These are phyloP conservation scores for Quercus tomentella DNA, from an alignment of 331 rosid species.

Conservation along the genomic window DNA sequence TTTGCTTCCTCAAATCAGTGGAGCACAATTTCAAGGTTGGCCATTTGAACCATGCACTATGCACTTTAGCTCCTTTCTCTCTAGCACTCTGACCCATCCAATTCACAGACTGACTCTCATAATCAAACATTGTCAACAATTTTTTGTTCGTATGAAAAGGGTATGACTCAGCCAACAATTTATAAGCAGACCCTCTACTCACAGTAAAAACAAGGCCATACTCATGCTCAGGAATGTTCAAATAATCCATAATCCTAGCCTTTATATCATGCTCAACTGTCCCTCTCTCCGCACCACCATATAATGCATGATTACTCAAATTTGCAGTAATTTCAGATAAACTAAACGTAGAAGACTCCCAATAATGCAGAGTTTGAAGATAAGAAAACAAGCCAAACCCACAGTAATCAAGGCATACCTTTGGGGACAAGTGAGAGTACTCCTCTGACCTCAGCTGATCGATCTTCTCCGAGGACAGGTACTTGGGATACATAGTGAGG, in stretches of 20 bases:
- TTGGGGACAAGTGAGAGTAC: slow-evolving; percentile 70
- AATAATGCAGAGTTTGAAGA: slow-evolving; percentile 81
- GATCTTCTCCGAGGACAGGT: slow-evolving; percentile 69
- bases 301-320: slow-evolving; percentile 91
- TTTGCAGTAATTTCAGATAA: slow-evolving; percentile 97
- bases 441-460: slow-evolving; percentile 83
- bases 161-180: slow-evolving; percentile 80
- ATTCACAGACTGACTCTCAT: slow-evolving; percentile 88
- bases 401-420: slow-evolving; percentile 99
- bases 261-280: slow-evolving; percentile 84
- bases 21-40: slow-evolving; percentile 91
- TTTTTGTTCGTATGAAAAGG: slow-evolving; percentile 89
- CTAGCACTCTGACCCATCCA: slow-evolving; percentile 96
- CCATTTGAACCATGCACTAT: slow-evolving; percentile 96
- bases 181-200: slow-evolving; percentile 91
- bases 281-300: slow-evolving; percentile 88
- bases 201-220: slow-evolving; percentile 97
- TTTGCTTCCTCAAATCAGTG: slow-evolving; percentile 88
- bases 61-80: slow-evolving; percentile 87
- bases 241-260: slow-evolving; percentile 81
- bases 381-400: slow-evolving; percentile 94
- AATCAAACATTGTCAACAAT: slow-evolving; percentile 91
- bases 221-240: slow-evolving; percentile 93
- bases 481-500: slow-evolving; percentile 91
- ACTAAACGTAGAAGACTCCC: slow-evolving; percentile 97